Evolutionary conservation across 2,329 filamentous ascomycete genomes (phyloP).

Genomic region (Fusarium miscanthi): DNA sequence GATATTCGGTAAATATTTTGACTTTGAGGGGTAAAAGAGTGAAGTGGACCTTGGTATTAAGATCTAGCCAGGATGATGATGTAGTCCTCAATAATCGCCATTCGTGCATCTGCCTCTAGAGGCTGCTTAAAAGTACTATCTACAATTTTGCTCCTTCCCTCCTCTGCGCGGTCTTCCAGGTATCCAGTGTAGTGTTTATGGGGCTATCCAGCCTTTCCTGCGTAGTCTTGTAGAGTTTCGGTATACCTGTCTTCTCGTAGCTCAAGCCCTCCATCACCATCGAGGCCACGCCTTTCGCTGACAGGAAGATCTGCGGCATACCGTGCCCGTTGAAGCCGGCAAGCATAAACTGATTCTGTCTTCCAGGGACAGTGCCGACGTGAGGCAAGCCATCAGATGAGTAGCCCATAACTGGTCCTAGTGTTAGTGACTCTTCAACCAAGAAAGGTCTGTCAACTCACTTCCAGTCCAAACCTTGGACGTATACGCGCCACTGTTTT

Average conservation of each 20-base stretch:
- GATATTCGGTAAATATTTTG: neutral
- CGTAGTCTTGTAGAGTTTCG: neutral
- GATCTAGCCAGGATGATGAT: fast-evolving
- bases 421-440: fast-evolving
- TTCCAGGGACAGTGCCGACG: constrained; percentile 56
- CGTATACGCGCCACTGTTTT: constrained; percentile 51
- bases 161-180: neutral
- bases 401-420: constrained; percentile 53
- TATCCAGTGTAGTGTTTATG: neutral
- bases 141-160: neutral
- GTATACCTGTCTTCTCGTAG: neutral
- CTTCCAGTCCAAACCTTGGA: constrained; percentile 48
- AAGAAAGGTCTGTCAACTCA: constrained; percentile 36
- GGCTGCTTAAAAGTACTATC: neutral
- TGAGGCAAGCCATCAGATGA: constrained; percentile 56
- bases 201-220: neutral
- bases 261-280: neutral
- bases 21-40: neutral
- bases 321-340: constrained; percentile 50
- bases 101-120: too few species aligned
- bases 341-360: constrained; percentile 3
- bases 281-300: neutral
- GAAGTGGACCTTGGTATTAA: fast-evolving
- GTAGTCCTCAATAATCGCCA: fast-evolving
- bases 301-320: constrained; percentile 54